Conservation (phyloP, 495 filamentous ascomycete genomes). For the Podospora sp. region DNA sequence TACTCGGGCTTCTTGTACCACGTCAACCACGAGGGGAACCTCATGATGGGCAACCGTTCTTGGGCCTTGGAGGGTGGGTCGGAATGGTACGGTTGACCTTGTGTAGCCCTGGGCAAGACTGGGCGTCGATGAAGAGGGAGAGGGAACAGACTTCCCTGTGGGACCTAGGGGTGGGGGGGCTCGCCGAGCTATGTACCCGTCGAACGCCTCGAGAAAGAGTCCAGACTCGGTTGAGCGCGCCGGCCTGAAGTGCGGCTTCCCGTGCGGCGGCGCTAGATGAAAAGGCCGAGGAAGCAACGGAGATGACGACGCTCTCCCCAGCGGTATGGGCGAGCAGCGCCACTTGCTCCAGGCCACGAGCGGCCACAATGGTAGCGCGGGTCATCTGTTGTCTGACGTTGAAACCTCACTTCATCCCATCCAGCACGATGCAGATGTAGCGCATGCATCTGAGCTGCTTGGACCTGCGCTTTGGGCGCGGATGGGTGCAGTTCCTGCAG, state of each 20-base stretch:
- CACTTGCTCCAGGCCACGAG: neutral
- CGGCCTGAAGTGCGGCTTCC: neutral
- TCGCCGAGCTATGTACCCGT: slow-evolving; percentile 8
- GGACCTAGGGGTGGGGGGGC: neutral
- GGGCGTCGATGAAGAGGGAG: slow-evolving; percentile 7
- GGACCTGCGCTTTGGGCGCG: slow-evolving; percentile 19
- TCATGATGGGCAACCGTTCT: slow-evolving; percentile 27
- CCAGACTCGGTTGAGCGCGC: neutral
- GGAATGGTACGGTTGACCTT: neutral
- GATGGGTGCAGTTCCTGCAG: slow-evolving; percentile 14
- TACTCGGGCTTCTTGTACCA: slow-evolving; percentile 53
- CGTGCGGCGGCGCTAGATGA: neutral
- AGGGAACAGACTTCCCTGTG: slow-evolving; percentile 8
- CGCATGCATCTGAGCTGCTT: slow-evolving; percentile 9
- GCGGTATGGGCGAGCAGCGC: neutral
- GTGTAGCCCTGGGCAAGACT: neutral
- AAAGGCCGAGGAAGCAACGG: neutral
- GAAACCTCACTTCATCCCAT: slow-evolving; percentile 16
- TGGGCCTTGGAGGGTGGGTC: neutral
- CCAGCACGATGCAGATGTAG: slow-evolving; percentile 6
- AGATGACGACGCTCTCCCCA: neutral
- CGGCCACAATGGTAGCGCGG: neutral
- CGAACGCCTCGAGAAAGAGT: neutral
- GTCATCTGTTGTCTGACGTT: slow-evolving; percentile 4
- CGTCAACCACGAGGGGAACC: slow-evolving; percentile 38